Evolutionary conservation across 768 basidiomycete genomes (phyloP).

Genomic region (Hebeloma cylindrosporum): DNA sequence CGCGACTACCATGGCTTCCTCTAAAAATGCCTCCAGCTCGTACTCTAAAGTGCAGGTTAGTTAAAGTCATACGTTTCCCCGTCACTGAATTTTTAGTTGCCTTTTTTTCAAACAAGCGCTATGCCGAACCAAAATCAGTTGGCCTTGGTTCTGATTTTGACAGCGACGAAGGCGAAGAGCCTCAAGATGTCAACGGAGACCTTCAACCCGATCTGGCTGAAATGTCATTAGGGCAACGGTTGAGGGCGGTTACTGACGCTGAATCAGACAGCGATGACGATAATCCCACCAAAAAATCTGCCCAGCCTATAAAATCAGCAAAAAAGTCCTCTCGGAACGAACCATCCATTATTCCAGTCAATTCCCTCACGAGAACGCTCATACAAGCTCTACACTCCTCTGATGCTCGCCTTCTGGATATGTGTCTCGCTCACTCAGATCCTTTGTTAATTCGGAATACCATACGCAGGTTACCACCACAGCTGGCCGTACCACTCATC

Average conservation of each 20-base stretch:
- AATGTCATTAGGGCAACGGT: conserved; percentile 85
- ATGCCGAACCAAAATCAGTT: conserved; percentile 61
- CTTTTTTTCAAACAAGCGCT: conserved; percentile 68
- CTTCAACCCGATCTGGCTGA: conserved; percentile 87
- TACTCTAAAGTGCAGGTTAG: no score
- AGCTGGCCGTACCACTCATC: conserved; percentile 82
- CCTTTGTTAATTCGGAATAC: conserved; percentile 82
- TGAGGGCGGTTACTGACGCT: conserved; percentile 68
- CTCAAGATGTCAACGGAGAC: conserved; percentile 51
- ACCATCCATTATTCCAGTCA: conserved; percentile 61
- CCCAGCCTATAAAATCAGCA: conserved; percentile 27
- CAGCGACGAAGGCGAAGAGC: conserved; percentile 55
- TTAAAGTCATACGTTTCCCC: no score
- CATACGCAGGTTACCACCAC: conserved; percentile 80
- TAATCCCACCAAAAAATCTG: conserved; percentile 18
- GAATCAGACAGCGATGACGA: conserved; percentile 53
- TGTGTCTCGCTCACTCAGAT: conserved; percentile 84
- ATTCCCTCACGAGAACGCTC: conserved; percentile 89
- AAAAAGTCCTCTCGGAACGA: conserved; percentile 34
- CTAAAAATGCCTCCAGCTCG: no score
- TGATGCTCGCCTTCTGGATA: conserved; percentile 84
- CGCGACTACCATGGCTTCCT: no score
- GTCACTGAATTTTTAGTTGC: no score
- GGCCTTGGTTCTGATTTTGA: conserved; percentile 65
- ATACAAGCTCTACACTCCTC: conserved; percentile 96